Evolutionary conservation across 768 basidiomycete genomes (phyloP).

Genomic region (Daedalea quercina): DNA sequence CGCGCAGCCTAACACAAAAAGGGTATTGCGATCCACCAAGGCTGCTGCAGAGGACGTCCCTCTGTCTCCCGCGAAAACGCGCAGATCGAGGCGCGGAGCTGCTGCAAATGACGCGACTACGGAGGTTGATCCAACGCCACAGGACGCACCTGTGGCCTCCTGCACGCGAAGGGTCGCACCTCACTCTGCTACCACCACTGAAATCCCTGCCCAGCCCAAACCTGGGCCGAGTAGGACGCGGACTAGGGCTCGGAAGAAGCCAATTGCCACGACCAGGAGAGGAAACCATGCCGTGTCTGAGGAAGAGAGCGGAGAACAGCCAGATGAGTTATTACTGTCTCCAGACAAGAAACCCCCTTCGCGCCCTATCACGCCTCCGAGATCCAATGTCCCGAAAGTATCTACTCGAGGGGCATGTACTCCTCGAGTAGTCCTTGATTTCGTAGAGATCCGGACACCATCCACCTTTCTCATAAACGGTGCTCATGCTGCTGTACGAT

Average conservation of each 20-base stretch:
- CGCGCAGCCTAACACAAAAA: slow-evolving; percentile 9
- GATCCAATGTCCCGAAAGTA: neutral
- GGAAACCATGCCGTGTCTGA: neutral
- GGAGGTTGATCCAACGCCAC: neutral
- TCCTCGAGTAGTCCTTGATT: slow-evolving; percentile 17
- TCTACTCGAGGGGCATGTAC: too few species aligned
- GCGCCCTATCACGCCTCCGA: slow-evolving; percentile 6
- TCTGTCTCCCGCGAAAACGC: neutral
- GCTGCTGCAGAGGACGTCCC: neutral
- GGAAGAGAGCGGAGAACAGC: slow-evolving; percentile 1
- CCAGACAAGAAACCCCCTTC: slow-evolving; percentile 3
- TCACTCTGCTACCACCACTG: neutral
- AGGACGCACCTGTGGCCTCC: neutral
- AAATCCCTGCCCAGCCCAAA: neutral
- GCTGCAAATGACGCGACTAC: neutral
- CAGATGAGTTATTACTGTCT: slow-evolving; percentile 8
- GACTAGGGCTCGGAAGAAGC: neutral
- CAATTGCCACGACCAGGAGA: neutral
- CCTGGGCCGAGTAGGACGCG: slow-evolving; percentile 1
- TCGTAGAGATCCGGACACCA: slow-evolving; percentile 20
- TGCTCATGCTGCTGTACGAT: slow-evolving; percentile 4
- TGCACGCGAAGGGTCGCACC: too few species aligned
- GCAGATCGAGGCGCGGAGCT: neutral
- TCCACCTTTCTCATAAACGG: slow-evolving; percentile 5
- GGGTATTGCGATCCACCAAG: slow-evolving; percentile 13